Evolutionary conservation across 2,329 filamentous ascomycete genomes (phyloP).

Genomic region (Colletotrichum sp.): DNA sequence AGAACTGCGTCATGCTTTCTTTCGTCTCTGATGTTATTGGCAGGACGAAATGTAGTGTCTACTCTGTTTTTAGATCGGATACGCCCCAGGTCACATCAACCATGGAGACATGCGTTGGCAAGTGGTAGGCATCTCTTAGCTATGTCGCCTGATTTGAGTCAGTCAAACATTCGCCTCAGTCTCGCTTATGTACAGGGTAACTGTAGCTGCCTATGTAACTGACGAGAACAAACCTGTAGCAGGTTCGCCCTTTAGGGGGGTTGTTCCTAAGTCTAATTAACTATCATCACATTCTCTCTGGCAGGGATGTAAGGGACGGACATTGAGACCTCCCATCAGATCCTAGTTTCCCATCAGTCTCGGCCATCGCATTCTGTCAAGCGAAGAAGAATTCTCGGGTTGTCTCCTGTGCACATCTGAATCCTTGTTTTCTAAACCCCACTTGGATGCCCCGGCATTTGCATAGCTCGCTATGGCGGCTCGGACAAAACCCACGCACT

Average conservation of each 20-base stretch:
- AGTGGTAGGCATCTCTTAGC: background rate
- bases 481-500: background rate
- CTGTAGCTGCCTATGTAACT: background rate
- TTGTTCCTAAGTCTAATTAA: background rate
- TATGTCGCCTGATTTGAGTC: background rate
- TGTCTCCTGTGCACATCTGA: background rate
- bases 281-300: background rate
- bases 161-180: background rate
- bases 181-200: background rate
- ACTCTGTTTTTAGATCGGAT: background rate
- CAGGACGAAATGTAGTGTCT: background rate
- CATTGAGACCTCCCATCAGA: background rate
- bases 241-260: background rate
- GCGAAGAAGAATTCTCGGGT: background rate
- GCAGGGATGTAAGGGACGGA: background rate
- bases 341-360: background rate
- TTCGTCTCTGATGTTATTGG: background rate
- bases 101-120: background rate
- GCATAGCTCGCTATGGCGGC: background rate
- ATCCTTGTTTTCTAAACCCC: background rate
- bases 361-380: background rate
- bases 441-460: background rate
- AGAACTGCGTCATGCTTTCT: background rate
- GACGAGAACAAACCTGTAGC: background rate
- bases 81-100: background rate